phyloP scores from a whole-genome alignment of 2,329 filamentous ascomycete genomes.

The Diaporthe sp. region DNA sequence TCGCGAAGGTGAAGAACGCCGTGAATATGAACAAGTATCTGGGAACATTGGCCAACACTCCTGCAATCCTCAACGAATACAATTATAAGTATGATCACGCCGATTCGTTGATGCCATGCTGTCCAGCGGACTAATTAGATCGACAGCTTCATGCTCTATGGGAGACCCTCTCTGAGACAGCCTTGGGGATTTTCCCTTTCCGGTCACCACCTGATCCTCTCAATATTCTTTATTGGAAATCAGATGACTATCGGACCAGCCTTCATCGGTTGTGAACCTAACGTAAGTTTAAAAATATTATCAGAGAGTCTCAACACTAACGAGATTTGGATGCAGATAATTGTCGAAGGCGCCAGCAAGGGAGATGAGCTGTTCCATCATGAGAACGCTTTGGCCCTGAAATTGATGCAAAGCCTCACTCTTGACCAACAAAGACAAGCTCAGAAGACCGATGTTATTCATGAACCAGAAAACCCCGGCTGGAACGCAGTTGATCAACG shows the following conservation, averaged over 20 bases:
- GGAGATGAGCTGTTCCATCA: neutral
- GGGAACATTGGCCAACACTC: neutral
- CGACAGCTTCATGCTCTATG: neutral
- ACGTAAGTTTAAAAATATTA: neutral
- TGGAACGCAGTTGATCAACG: constrained; percentile 6
- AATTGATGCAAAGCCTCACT: neutral
- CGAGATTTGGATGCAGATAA: neutral
- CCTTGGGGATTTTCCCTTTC: neutral
- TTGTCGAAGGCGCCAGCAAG: neutral
- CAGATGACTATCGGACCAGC: neutral
- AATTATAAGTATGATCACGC: neutral
- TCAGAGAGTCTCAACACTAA: no score
- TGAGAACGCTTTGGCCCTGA: neutral
- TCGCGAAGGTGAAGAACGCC: neutral
- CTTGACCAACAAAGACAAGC: neutral
- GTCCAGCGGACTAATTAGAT: neutral
- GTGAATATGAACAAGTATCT: neutral
- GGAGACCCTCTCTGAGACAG: neutral
- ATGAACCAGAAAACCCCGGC: neutral
- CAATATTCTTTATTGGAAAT: neutral
- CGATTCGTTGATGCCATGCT: neutral
- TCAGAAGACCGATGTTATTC: neutral
- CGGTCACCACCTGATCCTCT: neutral
- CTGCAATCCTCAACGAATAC: neutral
- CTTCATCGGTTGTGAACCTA: neutral